These are phyloP conservation scores for Syzygium oleosum DNA, from an alignment of 345 rosid species.

Conservation along the genomic window DNA sequence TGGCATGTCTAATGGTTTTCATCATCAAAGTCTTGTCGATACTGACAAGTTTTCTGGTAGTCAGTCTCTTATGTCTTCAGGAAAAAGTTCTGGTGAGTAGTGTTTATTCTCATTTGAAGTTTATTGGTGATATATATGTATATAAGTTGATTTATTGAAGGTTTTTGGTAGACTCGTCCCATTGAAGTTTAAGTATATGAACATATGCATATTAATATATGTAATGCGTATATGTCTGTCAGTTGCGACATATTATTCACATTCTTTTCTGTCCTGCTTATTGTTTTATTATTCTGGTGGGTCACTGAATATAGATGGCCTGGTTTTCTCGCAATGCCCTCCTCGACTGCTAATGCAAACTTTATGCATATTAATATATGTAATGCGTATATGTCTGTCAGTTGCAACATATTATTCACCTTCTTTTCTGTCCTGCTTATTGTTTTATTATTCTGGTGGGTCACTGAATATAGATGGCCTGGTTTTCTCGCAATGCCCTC, in stretches of 20 bases:
- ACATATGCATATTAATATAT: background rate
- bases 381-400: background rate
- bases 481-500: too few relatives aligned
- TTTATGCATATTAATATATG: background rate
- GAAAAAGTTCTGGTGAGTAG: conserved; percentile 31
- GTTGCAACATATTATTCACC: background rate
- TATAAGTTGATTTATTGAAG: background rate
- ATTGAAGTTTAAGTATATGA: background rate
- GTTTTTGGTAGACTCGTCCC: background rate
- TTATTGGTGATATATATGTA: background rate
- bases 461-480: background rate
- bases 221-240: background rate
- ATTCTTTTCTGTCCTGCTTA: background rate
- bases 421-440: background rate
- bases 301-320: background rate
- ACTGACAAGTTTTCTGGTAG: conserved; percentile 9
- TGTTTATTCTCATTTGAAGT: background rate
- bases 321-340: too few relatives aligned
- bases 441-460: background rate
- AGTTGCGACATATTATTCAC: background rate
- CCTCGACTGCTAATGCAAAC: background rate
- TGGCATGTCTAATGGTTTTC: conserved; percentile 17
- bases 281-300: background rate
- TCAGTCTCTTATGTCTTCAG: conserved; percentile 13
- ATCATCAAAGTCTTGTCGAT: conserved; percentile 17